Base-by-base conservation (phyloP, 805 yeast genomes). In the Pichia phayaonensis region DNA sequence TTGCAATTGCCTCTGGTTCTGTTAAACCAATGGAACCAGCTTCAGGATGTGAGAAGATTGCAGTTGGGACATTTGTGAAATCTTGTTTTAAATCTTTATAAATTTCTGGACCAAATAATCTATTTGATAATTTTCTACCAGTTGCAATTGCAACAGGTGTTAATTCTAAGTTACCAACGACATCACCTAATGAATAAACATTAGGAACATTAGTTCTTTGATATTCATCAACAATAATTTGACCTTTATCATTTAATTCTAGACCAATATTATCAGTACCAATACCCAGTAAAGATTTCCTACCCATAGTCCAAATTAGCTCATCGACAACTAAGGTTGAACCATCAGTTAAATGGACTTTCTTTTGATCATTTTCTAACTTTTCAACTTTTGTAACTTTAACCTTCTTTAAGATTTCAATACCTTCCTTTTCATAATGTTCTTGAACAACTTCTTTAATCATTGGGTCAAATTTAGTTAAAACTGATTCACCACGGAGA, bases 131-230 rank as follows among this genome's bases (percentile, higher is more conserved):
- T 67, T 81, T 87, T 70, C 99, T 84, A 54, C 99, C 99, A 11
- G 99, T 90, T 38, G 99, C 97, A 72, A 94, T 94, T 39, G 99
- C 99, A 42, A 90, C 97, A 10, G 99, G 99, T 2, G 99, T 94
- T 61, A 94, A 78, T 73, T 94, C 98, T 43, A 87, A 85, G 29
- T 86, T 82, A 55, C 97, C 97, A 42, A 87, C 85, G 53, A 92
- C 95, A 67, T 94, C 99, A 63, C 99, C 99, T 44, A 94, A 72
- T 1, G 99, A 84, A 65, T 77, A 88, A 56, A 94, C 75, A 66
- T 81, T 77, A 50, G 79, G 72, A 56, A 85, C 78, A 46, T 80
- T 74, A 10, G 97, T 85, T 63, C 81, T 79, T 75, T 94, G 98
- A 70, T 72, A 92, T 70, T 89, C 97, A 66, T 94, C 96, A 38